Percentiles rank a stretch among this genome's conserved stretches.
Conservation (phyloP, 805 yeast genomes). For the Metschnikowia lunata region DNA sequence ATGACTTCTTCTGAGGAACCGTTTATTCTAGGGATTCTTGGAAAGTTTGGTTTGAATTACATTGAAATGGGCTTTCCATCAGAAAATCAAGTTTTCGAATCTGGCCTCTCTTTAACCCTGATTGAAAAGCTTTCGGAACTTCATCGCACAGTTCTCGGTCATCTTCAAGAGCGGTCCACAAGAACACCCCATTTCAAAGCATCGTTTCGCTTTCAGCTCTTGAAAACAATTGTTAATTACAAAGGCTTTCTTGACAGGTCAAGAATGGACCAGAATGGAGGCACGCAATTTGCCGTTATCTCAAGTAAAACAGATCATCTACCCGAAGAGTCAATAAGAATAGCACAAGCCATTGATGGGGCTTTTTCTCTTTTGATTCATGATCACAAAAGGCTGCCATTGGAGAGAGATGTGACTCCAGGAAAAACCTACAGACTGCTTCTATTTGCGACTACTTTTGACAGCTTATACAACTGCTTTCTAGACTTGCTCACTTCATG, state of each 20-base stretch:
- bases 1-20: slow-evolving; percentile 9
- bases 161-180: slow-evolving; percentile 3
- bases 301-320: neutral
- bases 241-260: slow-evolving; percentile 1
- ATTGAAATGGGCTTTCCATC: slow-evolving; percentile 1
- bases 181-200: neutral
- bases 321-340: neutral
- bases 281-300: neutral
- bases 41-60: slow-evolving; percentile 6
- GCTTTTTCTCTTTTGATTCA: neutral
- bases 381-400: neutral
- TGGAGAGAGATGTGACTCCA: neutral
- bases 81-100: neutral
- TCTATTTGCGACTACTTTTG: slow-evolving; percentile 3
- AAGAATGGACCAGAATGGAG: neutral
- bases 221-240: slow-evolving; percentile 5
- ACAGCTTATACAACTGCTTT: slow-evolving; percentile 47
- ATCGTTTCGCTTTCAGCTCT: slow-evolving; percentile 7
- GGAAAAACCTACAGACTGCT: slow-evolving; percentile 2
- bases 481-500: slow-evolving; percentile 42
- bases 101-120: neutral
- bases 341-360: slow-evolving; percentile 4
- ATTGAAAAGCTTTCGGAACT: neutral
- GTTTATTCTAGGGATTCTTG: slow-evolving; percentile 7
- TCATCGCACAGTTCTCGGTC: slow-evolving; percentile 1